phyloP scores from a whole-genome alignment of 129 eudicot species.

The Heracleum sosnowskyi region DNA sequence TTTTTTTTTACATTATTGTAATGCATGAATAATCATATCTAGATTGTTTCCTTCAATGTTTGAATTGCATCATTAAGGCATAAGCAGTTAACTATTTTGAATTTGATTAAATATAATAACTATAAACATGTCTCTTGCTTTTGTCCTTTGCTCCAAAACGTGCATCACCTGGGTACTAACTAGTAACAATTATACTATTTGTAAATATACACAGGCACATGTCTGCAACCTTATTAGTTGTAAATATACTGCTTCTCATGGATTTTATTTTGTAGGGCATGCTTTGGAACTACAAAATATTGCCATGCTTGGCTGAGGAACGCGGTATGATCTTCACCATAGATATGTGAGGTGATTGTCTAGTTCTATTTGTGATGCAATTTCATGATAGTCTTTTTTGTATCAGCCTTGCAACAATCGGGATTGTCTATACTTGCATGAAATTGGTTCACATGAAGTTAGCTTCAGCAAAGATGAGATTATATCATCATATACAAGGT shows the following conservation, averaged over 20 bases:
- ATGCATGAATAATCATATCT: background rate
- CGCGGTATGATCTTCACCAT: conserved; percentile 43
- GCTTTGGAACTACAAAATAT: conserved; percentile 98
- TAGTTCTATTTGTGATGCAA: background rate
- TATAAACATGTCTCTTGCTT: too few species aligned
- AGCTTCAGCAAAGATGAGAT: conserved; percentile 97
- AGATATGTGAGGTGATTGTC: background rate
- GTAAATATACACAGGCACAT: background rate
- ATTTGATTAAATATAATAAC: too few species aligned
- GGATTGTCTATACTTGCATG: conserved; percentile 96
- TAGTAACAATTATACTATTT: background rate
- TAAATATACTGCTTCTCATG: background rate
- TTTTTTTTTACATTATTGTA: too few species aligned
- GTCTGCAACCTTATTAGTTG: background rate
- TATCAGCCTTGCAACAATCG: conserved; percentile 96
- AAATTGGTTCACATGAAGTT: conserved; percentile 93
- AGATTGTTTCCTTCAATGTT: background rate
- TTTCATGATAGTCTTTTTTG: conserved; percentile 9
- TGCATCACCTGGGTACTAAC: background rate
- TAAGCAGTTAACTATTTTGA: too few species aligned
- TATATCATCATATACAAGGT: conserved; percentile 93
- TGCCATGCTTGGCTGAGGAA: conserved; percentile 98
- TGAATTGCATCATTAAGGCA: background rate
- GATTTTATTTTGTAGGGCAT: conserved; percentile 59
- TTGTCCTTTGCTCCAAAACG: background rate